These are phyloP conservation scores for Luffa acutangula DNA, from an alignment of 306 rosid genomes.

Conservation along the genomic window DNA sequence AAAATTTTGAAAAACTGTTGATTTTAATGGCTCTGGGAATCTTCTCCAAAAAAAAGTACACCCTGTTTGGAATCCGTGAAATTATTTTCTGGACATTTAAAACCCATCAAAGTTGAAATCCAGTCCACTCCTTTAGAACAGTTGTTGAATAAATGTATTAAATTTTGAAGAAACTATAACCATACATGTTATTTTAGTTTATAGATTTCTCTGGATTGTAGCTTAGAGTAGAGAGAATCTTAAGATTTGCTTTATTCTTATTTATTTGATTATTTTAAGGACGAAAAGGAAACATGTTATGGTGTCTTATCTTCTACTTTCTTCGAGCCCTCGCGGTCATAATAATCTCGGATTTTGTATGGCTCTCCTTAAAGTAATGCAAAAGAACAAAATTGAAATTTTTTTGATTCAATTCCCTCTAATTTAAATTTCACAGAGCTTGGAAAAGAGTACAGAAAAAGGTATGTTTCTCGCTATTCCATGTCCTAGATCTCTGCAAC, in stretches of 20 bases:
- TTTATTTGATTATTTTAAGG: not conserved
- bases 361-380: constrained; percentile 5
- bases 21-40: not conserved
- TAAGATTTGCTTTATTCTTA: constrained; percentile 2
- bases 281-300: constrained; percentile 2
- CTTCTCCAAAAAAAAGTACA: not conserved
- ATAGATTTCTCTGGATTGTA: not conserved
- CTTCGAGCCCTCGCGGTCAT: constrained; percentile 1
- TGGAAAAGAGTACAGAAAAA: not conserved
- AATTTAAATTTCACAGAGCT: not conserved
- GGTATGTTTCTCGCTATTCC: constrained; percentile 33
- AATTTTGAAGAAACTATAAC: not conserved
- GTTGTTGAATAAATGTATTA: not conserved
- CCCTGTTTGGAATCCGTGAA: not conserved
- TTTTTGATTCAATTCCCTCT: not conserved
- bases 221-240: not conserved
- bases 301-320: constrained; percentile 3
- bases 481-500: constrained; percentile 56
- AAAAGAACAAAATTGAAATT: not conserved
- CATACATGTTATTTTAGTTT: not conserved
- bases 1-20: not conserved
- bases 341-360: not conserved
- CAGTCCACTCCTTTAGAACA: not conserved
- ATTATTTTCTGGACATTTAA: not conserved
- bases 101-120: not conserved